Evolutionary conservation across 1,284 basidiomycete species (phyloP).

Genomic region (Rhodotorula sp.): DNA sequence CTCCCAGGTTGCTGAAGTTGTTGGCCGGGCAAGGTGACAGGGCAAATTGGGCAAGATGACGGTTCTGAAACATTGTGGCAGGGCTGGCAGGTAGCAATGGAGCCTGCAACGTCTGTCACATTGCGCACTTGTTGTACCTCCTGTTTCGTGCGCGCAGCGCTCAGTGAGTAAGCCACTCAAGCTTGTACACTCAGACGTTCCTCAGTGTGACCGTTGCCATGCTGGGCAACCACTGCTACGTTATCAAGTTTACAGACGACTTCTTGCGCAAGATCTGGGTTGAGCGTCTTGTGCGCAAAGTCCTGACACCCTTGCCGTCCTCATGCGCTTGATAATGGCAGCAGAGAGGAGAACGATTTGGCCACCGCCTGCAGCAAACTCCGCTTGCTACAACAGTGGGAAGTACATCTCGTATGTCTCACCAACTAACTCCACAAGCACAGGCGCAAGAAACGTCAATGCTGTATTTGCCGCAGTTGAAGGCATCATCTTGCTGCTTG

Average conservation of each 20-base stretch:
- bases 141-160: slow-evolving; percentile 13
- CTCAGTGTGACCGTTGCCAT: slow-evolving; percentile 48
- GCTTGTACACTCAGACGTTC: slow-evolving; percentile 52
- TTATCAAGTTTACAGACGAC: slow-evolving; percentile 53
- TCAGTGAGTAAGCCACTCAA: slow-evolving; percentile 3
- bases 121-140: neutral
- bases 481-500: slow-evolving; percentile 45
- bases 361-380: slow-evolving; percentile 49
- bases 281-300: slow-evolving; percentile 49
- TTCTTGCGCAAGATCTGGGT: slow-evolving; percentile 43
- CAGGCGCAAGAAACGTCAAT: slow-evolving; percentile 49
- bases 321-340: slow-evolving; percentile 49
- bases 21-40: too few species aligned
- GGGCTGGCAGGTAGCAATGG: too few species aligned
- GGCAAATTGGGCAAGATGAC: too few species aligned
- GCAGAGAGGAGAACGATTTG: slow-evolving; percentile 45
- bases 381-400: slow-evolving; percentile 50
- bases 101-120: slow-evolving; percentile 4
- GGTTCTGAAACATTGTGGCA: too few species aligned
- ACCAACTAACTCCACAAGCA: slow-evolving; percentile 41
- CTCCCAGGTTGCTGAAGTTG: too few species aligned
- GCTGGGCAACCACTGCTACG: slow-evolving; percentile 48
- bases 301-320: slow-evolving; percentile 47
- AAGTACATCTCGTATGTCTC: slow-evolving; percentile 48
- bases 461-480: slow-evolving; percentile 51